These are phyloP conservation scores for Tremella mesenterica DNA, from an alignment of 768 basidiomycete species.

Conservation along the genomic window DNA sequence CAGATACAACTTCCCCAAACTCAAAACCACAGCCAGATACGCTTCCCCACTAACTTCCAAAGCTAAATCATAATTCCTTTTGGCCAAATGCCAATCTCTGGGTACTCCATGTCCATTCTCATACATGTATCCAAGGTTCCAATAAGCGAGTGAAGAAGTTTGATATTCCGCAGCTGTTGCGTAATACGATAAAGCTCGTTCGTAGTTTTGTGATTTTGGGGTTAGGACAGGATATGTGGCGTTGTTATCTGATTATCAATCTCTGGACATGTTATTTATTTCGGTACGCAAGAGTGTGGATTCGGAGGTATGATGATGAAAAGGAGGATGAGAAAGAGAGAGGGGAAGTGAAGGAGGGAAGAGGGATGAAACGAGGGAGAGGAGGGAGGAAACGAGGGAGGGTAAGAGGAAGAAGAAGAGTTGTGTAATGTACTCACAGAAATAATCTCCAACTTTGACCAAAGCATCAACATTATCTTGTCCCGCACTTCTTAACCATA, in stretches of 20 bases:
- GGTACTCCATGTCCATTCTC: constrained; percentile 89
- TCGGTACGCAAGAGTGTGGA: too few relatives aligned
- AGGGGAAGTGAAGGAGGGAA: too few relatives aligned
- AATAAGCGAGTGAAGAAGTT: constrained; percentile 87
- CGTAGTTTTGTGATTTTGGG: too few relatives aligned
- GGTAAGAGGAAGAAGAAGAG: too few relatives aligned
- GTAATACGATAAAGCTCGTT: constrained; percentile 89
- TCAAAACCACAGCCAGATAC: constrained; percentile 75
- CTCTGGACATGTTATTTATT: too few relatives aligned
- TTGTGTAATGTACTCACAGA: constrained; percentile 49
- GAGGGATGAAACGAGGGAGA: too few relatives aligned
- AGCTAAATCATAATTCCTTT: constrained; percentile 86
- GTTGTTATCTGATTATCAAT: too few relatives aligned
- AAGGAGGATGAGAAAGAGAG: too few relatives aligned
- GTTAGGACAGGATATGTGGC: too few relatives aligned
- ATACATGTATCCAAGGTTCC: constrained; percentile 99
- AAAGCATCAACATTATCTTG: constrained; percentile 94
- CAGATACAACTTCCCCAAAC: constrained; percentile 68
- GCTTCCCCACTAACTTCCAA: constrained; percentile 81
- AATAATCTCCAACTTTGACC: constrained; percentile 97
- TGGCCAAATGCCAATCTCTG: constrained; percentile 92
- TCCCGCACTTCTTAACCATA: constrained; percentile 88
- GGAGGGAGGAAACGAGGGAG: too few relatives aligned
- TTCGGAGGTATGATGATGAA: too few relatives aligned
- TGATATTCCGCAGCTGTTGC: constrained; percentile 90